These are phyloP conservation scores for Phoenix roebelenii DNA, from an alignment of 176 grass and related monocot genomes.

Conservation along the genomic window DNA sequence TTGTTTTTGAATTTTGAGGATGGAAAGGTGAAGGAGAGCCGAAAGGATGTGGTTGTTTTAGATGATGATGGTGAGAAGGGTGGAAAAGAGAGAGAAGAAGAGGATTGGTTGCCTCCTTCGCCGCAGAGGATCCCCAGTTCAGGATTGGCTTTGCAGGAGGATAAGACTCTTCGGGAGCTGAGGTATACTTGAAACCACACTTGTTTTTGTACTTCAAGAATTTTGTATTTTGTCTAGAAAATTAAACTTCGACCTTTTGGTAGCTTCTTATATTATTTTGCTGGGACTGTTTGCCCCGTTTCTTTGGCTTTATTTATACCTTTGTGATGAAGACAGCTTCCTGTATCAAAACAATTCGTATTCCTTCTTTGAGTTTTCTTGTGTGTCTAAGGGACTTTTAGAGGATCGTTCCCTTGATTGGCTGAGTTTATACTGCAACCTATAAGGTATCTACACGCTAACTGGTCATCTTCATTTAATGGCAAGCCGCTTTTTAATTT, in stretches of 20 bases:
- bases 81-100: conserved; percentile 16
- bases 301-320: too few species aligned
- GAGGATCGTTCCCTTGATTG: too few species aligned
- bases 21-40: conserved; percentile 4
- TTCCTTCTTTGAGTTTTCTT: too few species aligned
- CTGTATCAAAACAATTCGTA: too few species aligned
- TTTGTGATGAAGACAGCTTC: too few species aligned
- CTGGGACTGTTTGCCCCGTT: too few species aligned
- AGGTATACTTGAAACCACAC: conserved; percentile 30
- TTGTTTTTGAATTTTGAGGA: conserved; percentile 2
- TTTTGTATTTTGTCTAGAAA: neutral
- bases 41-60: conserved; percentile 16
- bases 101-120: conserved; percentile 66
- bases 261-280: neutral
- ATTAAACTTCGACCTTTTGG: neutral
- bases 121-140: conserved; percentile 31
- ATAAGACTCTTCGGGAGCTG: conserved; percentile 33
- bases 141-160: conserved; percentile 9
- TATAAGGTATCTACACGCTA: too few species aligned
- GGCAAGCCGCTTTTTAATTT: too few species aligned
- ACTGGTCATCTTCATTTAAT: too few species aligned
- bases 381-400: too few species aligned
- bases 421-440: too few species aligned
- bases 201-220: neutral
- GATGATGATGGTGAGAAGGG: conserved; percentile 15